phyloP scores from a whole-genome alignment of 495 filamentous ascomycete species.

The Xeromyces bisporus region DNA sequence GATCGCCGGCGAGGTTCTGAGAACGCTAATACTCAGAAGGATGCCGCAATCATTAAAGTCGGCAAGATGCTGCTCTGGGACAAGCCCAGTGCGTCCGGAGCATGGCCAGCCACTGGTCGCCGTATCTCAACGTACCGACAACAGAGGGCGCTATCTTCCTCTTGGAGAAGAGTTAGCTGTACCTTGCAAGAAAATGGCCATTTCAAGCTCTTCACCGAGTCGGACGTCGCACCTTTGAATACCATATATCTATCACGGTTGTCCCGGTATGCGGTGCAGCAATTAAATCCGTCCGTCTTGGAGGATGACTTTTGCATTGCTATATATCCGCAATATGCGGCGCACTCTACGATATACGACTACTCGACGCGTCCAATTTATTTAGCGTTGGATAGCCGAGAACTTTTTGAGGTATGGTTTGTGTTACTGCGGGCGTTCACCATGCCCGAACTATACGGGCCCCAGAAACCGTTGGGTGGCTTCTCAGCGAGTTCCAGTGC shows the following conservation, averaged over 20 bases:
- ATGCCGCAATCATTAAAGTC: conserved; percentile 87
- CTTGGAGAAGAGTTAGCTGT: conserved; percentile 81
- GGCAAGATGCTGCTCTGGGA: conserved; percentile 91
- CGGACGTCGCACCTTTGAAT: conserved; percentile 59
- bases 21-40: conserved; percentile 44
- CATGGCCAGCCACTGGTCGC: conserved; percentile 21
- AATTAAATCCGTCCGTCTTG: conserved; percentile 77
- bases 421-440: conserved; percentile 85
- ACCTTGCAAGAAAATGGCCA: conserved; percentile 90
- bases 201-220: conserved; percentile 76
- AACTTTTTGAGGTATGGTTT: conserved; percentile 93
- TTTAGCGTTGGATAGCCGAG: conserved; percentile 69
- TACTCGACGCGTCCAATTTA: conserved; percentile 43
- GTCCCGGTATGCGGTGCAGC: conserved; percentile 74
- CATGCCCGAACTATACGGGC: conserved; percentile 79
- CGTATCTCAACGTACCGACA: conserved; percentile 37
- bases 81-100: conserved; percentile 27
- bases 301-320: conserved; percentile 90
- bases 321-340: conserved; percentile 72
- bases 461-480: conserved; percentile 20
- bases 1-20: conserved; percentile 46
- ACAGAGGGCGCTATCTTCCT: conserved; percentile 34
- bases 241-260: conserved; percentile 81
- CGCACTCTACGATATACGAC: conserved; percentile 31
- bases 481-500: conserved; percentile 9